phyloP scores from a whole-genome alignment of 2,329 filamentous ascomycete species.

The Epicoccum sorghinum region DNA sequence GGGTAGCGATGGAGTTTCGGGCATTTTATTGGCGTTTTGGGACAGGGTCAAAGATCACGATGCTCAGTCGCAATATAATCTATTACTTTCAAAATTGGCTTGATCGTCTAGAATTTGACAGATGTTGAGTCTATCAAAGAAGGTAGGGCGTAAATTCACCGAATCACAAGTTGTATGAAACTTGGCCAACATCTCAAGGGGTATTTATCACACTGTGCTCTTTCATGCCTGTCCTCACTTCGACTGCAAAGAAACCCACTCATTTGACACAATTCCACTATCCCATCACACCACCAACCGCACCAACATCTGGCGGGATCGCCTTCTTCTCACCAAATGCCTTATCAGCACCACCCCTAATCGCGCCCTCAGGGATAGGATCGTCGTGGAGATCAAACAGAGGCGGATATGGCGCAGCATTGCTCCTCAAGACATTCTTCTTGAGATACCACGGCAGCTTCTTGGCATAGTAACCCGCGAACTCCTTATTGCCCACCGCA shows the following conservation, averaged over 20 bases:
- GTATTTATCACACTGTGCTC: too few species aligned
- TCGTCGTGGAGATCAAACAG: constrained; percentile 33
- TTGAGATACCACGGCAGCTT: constrained; percentile 48
- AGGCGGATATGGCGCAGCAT: constrained; percentile 35
- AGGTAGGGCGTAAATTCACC: too few species aligned
- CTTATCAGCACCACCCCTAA: neutral
- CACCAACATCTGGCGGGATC: neutral
- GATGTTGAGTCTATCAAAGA: too few species aligned
- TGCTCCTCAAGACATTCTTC: constrained; percentile 39
- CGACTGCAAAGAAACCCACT: too few species aligned
- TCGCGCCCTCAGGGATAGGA: constrained; percentile 9
- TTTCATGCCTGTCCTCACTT: too few species aligned
- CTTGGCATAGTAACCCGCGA: constrained; percentile 31
- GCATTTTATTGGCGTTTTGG: neutral
- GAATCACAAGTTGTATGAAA: too few species aligned
- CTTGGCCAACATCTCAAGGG: too few species aligned
- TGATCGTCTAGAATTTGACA: too few species aligned
- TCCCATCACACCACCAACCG: neutral
- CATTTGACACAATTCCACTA: neutral
- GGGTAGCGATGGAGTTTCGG: neutral
- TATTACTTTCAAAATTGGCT: too few species aligned
- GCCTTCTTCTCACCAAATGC: constrained; percentile 7
- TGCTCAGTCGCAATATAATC: neutral
- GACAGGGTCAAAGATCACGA: neutral
- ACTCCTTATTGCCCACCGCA: constrained; percentile 35